Base-by-base conservation (phyloP, 768 basidiomycete species). In the Termitomyces sp. region DNA sequence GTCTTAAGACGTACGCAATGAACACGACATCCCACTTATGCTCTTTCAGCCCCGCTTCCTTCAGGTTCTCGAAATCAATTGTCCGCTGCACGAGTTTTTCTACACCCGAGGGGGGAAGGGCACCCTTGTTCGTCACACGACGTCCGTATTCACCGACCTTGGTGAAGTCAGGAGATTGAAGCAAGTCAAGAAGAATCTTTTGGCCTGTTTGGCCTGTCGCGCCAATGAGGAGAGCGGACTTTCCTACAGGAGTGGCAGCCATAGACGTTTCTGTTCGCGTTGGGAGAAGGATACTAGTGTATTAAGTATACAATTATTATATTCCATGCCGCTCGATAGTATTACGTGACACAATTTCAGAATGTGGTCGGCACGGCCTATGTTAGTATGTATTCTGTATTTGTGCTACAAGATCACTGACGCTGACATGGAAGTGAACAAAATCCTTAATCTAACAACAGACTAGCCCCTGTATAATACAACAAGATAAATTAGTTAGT, bases 1-100 rank as follows among this genome's bases (percentile, higher is more conserved):
- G 25, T n/a, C n/a, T n/a, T n/a, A n/a, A 44, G n/a, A 76, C 81
- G 43, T 56, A 85, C 74, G 88, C 77, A 56, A 93, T 82, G 63
- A 84, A 86, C 0, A 93, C 84, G 20, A 87, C 83, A 67, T 91
- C 88, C 84, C 86, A 90, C 41, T 78, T 80, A 9, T 76, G 79
- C 0, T 78, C 73, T 41, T 75, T 74, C 59, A 89, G 59, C 5
- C 75, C 77, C 2, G 77, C 72, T 42, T 75, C 74, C 7, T 76
- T 76, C 6, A 86, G 62, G 53, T 83, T 84, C 62, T 91, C 88
- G 61, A 87, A 89, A 65, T 89, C 81, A 50, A 89, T 75, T 2
- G 70, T 71, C 62, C 84, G 81, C 69, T 90, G 88, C 56, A 82
- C 78, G 18, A 93, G 73, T 64, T 90, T 91, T 13, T 78, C 76